Evolutionary conservation across 441 rosid species (phyloP), one percentile per base, ranked within the genome.

Genomic region (Breynia disticha): DNA sequence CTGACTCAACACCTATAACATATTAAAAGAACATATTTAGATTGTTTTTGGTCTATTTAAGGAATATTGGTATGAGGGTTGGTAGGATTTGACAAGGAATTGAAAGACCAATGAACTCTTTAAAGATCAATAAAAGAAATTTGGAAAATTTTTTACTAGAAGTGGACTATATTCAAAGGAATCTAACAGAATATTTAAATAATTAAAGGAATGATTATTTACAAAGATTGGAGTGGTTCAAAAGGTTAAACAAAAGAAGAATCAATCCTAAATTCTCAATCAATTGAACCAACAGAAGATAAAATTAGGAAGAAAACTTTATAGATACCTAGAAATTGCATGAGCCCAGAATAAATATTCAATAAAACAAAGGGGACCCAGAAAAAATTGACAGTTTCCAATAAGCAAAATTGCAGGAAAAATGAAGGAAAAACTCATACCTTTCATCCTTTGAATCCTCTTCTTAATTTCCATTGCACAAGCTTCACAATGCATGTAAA

Each of bases 401-500:
- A 10, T 16, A 1, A 10, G 45, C 3, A 16, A 22, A 44, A 24
- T 21, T 16, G 20, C 39, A 55, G 11, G 17, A 13, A 12, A 9
- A 48, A 28, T 19, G 22, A 11, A 19, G 13, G 28, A 48, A 8
- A 41, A 5, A 17, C 16, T 7, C 65, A 8, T 54, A 73, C 97
- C 98, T 82, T 86, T 77, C 95, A 91, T 88, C 67, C 78, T 73
- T 61, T 54, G 81, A 64, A 91, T 88, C 63, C 94, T 81, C 74
- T 88, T 91, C 81, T 84, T 78, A 69, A 86, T 82, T 65, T 58
- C 86, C 61, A 75, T 78, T 13, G 97, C 84, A 66, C 98, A 91
- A 32, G 90, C 97, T 54, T 91, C 98, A 50, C 98, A 91, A 60
- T 91, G 95, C 98, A 91, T 91, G 75, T 74, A 77, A 46, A 86